These are phyloP conservation scores for Orbilia quercus DNA, from an alignment of 2,329 filamentous ascomycete genomes.

Conservation along the genomic window DNA sequence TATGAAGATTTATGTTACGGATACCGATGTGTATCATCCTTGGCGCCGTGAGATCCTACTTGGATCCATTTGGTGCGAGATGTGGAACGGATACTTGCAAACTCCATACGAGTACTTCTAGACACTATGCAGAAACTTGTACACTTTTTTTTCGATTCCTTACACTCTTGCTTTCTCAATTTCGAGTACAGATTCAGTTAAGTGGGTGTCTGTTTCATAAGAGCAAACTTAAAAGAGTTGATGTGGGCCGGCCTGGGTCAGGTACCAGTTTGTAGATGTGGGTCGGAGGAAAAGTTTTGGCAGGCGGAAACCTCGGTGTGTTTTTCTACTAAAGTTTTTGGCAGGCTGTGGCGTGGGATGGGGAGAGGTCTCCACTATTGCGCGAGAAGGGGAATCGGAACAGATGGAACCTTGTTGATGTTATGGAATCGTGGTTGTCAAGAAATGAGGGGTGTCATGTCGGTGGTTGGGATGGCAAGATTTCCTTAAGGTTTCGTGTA, in stretches of 20 bases:
- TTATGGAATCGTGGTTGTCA: too few species aligned
- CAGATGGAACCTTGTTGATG: conserved; percentile 1
- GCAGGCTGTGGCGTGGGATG: conserved; percentile 2
- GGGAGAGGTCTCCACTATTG: conserved; percentile 43
- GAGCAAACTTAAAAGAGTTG: conserved; percentile 44
- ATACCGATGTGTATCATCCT: conserved; percentile 19
- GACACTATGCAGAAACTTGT: conserved; percentile 12
- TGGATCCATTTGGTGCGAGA: background rate
- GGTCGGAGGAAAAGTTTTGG: conserved; percentile 1
- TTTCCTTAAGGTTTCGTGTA: conserved; percentile 1
- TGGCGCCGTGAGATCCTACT: background rate
- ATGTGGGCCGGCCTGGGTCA: conserved; percentile 38
- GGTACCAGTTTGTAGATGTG: conserved; percentile 30
- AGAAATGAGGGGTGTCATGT: background rate
- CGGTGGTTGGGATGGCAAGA: background rate
- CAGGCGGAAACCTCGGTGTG: background rate
- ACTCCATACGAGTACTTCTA: conserved; percentile 18
- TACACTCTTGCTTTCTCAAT: conserved; percentile 34
- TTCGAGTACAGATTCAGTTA: conserved; percentile 48
- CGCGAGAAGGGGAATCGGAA: conserved; percentile 27
- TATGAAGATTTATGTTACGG: conserved; percentile 17
- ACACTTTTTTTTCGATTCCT: background rate
- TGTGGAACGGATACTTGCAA: background rate
- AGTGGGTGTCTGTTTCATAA: conserved; percentile 54
- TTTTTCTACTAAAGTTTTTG: background rate